phyloP scores from a whole-genome alignment of 345 rosid genomes.

The Lepidium africanum region DNA sequence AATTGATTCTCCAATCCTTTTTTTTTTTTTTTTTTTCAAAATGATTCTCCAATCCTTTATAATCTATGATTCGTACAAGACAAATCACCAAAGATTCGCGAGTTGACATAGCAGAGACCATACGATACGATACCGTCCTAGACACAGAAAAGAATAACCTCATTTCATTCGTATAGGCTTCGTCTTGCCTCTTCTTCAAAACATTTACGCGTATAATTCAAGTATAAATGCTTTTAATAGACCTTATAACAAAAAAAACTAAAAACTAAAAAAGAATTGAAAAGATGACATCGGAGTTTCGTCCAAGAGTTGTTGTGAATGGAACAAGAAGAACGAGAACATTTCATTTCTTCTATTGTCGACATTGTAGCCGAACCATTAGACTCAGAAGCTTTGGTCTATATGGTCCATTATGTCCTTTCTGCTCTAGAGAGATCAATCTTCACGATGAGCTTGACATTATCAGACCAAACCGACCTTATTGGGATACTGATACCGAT shows the following conservation, averaged over 20 bases:
- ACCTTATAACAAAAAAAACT: background rate
- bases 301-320: slow-evolving; percentile 44
- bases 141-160: slow-evolving; percentile 20
- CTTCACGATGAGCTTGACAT: slow-evolving; percentile 49
- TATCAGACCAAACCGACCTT: slow-evolving; percentile 28
- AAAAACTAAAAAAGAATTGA: too few species aligned
- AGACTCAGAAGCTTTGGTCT: slow-evolving; percentile 38
- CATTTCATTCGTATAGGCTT: slow-evolving; percentile 2
- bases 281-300: slow-evolving; percentile 18
- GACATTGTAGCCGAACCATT: slow-evolving; percentile 41
- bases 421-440: slow-evolving; percentile 36
- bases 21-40: too few species aligned
- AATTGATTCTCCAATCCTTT: slow-evolving; percentile 17
- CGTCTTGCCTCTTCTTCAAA: slow-evolving; percentile 11
- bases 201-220: slow-evolving; percentile 7
- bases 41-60: slow-evolving; percentile 11
- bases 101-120: slow-evolving; percentile 3
- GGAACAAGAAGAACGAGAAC: slow-evolving; percentile 57
- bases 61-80: slow-evolving; percentile 17
- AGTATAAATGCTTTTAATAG: background rate
- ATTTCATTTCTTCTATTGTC: slow-evolving; percentile 66
- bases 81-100: slow-evolving; percentile 17
- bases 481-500: slow-evolving; percentile 37
- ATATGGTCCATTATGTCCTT: slow-evolving; percentile 40
- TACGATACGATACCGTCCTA: slow-evolving; percentile 18